Conservation (phyloP, 2,329 filamentous ascomycete genomes). For the Colletotrichum sojae region DNA sequence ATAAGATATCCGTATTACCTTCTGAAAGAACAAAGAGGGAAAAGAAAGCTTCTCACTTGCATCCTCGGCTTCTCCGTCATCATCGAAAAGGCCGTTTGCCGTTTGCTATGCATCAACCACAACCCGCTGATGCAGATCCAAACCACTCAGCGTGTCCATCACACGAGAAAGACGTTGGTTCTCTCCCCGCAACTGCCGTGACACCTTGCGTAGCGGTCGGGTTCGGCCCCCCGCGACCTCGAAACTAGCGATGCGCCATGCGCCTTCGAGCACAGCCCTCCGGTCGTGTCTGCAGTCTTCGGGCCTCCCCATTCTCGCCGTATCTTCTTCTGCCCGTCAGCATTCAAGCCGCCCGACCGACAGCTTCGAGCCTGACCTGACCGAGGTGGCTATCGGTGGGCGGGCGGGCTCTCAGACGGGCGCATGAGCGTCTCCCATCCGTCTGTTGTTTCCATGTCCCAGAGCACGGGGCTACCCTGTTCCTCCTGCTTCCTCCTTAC, state of each 20-base stretch:
- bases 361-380: slow-evolving; percentile 24
- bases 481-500: neutral
- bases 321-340: slow-evolving; percentile 16
- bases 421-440: slow-evolving; percentile 34
- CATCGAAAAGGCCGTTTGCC: neutral
- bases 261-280: slow-evolving; percentile 28
- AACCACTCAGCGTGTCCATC: neutral
- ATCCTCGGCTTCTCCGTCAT: neutral
- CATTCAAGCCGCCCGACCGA: slow-evolving; percentile 27
- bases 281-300: slow-evolving; percentile 37
- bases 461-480: slow-evolving; percentile 28
- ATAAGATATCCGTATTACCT: no score
- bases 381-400: slow-evolving; percentile 23
- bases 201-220: neutral
- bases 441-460: slow-evolving; percentile 31
- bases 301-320: slow-evolving; percentile 23
- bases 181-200: slow-evolving; percentile 2
- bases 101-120: neutral
- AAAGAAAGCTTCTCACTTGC: slow-evolving; percentile 12
- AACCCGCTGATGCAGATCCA: neutral
- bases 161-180: slow-evolving; percentile 1
- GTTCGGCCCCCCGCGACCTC: slow-evolving; percentile 6
- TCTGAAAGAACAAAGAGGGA: neutral
- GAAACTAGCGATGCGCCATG: slow-evolving; percentile 33
- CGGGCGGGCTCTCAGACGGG: slow-evolving; percentile 30